Conservation (phyloP, 768 basidiomycete genomes). For the Porphyrellus cyaneotinctus region DNA sequence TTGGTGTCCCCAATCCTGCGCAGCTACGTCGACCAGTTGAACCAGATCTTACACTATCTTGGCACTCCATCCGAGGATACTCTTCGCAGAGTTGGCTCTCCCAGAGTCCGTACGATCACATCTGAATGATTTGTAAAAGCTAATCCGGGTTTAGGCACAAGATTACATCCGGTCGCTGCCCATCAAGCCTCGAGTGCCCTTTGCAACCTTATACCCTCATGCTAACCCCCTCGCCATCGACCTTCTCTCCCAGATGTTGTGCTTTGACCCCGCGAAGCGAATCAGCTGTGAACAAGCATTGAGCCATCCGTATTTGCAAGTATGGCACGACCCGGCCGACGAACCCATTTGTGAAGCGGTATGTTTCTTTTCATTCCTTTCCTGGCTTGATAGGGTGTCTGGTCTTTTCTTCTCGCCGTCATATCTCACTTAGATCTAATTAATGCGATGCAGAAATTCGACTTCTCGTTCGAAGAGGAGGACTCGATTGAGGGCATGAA, state of each 20-base stretch:
- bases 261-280: constrained; percentile 94
- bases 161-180: constrained; percentile 98
- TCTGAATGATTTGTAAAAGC: background rate
- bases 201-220: constrained; percentile 86
- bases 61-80: constrained; percentile 98
- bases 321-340: constrained; percentile 98
- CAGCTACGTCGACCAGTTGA: constrained; percentile 97
- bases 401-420: background rate
- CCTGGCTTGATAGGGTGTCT: background rate
- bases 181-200: constrained; percentile 92
- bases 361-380: constrained; percentile 17
- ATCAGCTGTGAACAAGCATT: constrained; percentile 96
- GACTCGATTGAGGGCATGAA: constrained; percentile 98
- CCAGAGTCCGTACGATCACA: constrained; percentile 56
- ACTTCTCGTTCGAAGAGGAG: constrained; percentile 95
- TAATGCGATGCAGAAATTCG: constrained; percentile 57
- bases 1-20: constrained; percentile 1
- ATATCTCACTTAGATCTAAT: background rate
- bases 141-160: constrained; percentile 62
- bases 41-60: constrained; percentile 97
- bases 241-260: constrained; percentile 83
- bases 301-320: constrained; percentile 89
- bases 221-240: constrained; percentile 95
- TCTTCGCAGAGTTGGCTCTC: constrained; percentile 91
- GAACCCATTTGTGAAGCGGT: constrained; percentile 84